Conservation (phyloP, 2,329 filamentous ascomycete species). For the Lojkania enalia region DNA sequence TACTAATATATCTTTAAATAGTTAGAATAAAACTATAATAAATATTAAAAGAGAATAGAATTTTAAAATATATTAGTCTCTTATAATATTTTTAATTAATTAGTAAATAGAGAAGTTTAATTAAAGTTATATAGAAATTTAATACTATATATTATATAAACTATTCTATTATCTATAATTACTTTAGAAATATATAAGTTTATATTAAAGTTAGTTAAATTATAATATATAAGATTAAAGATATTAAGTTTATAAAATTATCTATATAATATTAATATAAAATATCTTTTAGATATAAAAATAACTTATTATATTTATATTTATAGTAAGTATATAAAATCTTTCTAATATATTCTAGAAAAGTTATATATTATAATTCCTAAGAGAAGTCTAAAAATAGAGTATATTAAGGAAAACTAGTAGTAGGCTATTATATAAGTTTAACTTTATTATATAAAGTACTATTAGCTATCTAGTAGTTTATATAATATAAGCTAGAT, state of each 20-base stretch:
- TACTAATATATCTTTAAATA: neutral
- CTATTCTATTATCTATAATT: neutral
- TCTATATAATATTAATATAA: neutral
- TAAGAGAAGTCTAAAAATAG: too few species aligned
- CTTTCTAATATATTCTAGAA: neutral
- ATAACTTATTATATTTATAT: neutral
- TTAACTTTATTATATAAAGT: neutral
- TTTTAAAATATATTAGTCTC: neutral
- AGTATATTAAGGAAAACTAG: too few species aligned
- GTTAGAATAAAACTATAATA: neutral
- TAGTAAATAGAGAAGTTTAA: neutral
- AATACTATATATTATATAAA: neutral
- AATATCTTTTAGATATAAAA: neutral
- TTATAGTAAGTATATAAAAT: neutral
- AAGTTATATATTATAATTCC: neutral
- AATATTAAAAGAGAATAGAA: neutral
- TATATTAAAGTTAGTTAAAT: neutral
- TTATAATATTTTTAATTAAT: neutral
- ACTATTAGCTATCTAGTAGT: neutral
- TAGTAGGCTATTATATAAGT: too few species aligned
- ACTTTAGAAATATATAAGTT: neutral
- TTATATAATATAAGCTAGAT: neutral
- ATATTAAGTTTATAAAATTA: neutral
- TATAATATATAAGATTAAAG: neutral
- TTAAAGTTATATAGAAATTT: neutral